phyloP scores from a whole-genome alignment of 768 basidiomycete species.

The Pleurotus sapidus region DNA sequence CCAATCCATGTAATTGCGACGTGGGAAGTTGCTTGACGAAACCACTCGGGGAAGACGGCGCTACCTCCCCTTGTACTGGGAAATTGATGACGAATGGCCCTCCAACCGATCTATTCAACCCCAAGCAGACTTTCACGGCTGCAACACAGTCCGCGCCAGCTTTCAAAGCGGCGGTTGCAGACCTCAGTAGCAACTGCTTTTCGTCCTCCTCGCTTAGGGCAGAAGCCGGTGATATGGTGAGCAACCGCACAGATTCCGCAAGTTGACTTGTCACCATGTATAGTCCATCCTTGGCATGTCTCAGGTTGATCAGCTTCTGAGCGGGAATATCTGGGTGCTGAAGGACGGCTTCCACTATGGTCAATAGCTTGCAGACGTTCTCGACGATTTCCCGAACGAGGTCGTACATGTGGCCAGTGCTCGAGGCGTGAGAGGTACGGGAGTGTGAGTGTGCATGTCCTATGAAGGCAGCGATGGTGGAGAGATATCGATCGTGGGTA shows the following conservation, averaged over 20 bases:
- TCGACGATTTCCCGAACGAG: constrained; percentile 94
- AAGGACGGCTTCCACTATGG: constrained; percentile 87
- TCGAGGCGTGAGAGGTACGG: constrained; percentile 85
- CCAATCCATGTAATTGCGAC: constrained; percentile 32
- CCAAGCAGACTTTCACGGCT: constrained; percentile 78
- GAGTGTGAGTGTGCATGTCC: constrained; percentile 95
- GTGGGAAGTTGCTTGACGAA: constrained; percentile 37
- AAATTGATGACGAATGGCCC: constrained; percentile 69
- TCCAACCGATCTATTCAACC: constrained; percentile 48
- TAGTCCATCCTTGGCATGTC: constrained; percentile 71
- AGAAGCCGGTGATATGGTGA: constrained; percentile 52
- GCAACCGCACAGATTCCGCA: constrained; percentile 80
- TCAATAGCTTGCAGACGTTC: constrained; percentile 87
- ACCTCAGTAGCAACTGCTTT: constrained; percentile 70
- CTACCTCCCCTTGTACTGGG: constrained; percentile 46
- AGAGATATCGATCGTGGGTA: constrained; percentile 88
- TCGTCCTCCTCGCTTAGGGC: constrained; percentile 76
- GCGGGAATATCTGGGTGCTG: constrained; percentile 68
- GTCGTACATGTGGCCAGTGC: constrained; percentile 91
- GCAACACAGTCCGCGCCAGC: constrained; percentile 87
- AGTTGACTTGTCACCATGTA: constrained; percentile 85
- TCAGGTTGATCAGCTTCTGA: constrained; percentile 63
- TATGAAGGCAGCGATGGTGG: constrained; percentile 95
- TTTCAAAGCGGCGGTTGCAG: constrained; percentile 86
- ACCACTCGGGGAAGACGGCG: constrained; percentile 42